These are phyloP conservation scores for Pistacia vera DNA, from an alignment of 345 rosid species.

Conservation along the genomic window DNA sequence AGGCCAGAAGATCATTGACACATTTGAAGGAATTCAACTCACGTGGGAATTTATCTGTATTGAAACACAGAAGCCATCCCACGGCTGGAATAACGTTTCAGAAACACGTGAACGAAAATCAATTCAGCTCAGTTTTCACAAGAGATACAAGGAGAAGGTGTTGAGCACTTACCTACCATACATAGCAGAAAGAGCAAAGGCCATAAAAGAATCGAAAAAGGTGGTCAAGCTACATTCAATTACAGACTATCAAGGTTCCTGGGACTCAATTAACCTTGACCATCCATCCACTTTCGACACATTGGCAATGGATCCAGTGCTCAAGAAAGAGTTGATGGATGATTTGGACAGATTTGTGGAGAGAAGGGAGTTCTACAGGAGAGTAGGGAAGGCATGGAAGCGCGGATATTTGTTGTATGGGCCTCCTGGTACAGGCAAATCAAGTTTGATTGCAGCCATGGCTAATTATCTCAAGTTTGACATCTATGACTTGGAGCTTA, in stretches of 20 bases:
- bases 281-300: conserved; percentile 43
- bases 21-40: conserved; percentile 26
- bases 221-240: conserved; percentile 19
- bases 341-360: conserved; percentile 37
- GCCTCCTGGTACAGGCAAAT: conserved; percentile 33
- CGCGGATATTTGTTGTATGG: conserved; percentile 29
- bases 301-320: conserved; percentile 30
- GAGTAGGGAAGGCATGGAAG: conserved; percentile 24
- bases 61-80: conserved; percentile 11
- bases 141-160: conserved; percentile 18
- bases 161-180: conserved; percentile 21
- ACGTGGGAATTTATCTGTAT: conserved; percentile 23
- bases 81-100: not conserved
- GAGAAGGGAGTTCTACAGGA: conserved; percentile 1
- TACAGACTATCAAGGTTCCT: not conserved
- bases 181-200: conserved; percentile 20
- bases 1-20: conserved; percentile 30
- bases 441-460: conserved; percentile 36
- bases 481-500: conserved; percentile 28
- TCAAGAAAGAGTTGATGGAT: conserved; percentile 27
- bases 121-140: conserved; percentile 22
- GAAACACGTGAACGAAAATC: not conserved
- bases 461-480: conserved; percentile 32
- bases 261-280: conserved; percentile 24
- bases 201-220: conserved; percentile 16